Base-by-base conservation (phyloP, 2,329 filamentous ascomycete species). In the Beauveria caledonica region DNA sequence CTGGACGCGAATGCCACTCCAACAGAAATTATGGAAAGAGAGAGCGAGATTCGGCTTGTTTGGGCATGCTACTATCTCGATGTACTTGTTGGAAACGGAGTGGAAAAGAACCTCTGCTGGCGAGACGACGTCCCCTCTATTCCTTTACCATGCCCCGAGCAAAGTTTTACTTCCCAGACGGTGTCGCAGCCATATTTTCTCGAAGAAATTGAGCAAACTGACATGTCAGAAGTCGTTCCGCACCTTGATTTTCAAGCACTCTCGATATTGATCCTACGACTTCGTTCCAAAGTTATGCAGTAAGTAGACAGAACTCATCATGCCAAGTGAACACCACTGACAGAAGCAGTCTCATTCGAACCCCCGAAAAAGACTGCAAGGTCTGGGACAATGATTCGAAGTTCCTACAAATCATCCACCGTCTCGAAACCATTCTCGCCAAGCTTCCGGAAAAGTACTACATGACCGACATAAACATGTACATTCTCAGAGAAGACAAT, bases 51-150 rank as follows among this genome's bases (percentile, higher is more conserved):
- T 15, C 61, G 66, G 5, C 61, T 68, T n/a, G 63, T 67, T 2
- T 68, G 66, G 66, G 64, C 66, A 6, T 66, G 63, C 53, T 68
- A 64, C n/a, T 61, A 65, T 36, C 54, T 67, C 11, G 66, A 68
- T 39, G 50, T 61, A 8, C 62, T 66, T 21, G 58, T 64, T 4
- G 64, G 64, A 9, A 65, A 63, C 25, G 66, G 65, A 10, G 62
- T 65, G 3, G 62, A 63, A 21, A 64, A 65, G 50, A 66, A 68
- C 27, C 57, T 64, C 45, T 66, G 63, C 55, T 68, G 66, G 66
- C 61, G 60, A 39, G 63, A 63, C 11, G 58, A 66, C 40, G 50
- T 61, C 15, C 66, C 66, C 5, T 40, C 60, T 6, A 65, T 68
- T 23, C 66, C 66, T 9, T 51, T 68, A 19, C 65, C 66, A 3